Evolutionary conservation across 225 moss, liverwort and hornwort genomes (phyloP), one percentile per base, ranked within the genome.

Genomic region (Neckera pumila): DNA sequence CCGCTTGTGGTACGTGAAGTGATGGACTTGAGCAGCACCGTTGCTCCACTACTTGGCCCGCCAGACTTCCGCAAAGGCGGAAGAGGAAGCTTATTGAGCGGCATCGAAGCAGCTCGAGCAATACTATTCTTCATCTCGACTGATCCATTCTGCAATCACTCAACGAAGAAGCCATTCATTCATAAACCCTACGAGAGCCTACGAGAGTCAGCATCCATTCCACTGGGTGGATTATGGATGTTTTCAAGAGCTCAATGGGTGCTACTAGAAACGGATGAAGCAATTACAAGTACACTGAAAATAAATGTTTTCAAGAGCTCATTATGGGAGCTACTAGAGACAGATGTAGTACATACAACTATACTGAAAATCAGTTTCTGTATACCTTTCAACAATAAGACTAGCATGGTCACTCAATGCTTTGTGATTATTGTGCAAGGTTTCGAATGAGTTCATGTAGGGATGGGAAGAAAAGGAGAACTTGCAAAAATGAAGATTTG

Each of bases 21-120:
- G 80, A 92, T 90, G 85, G 89, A 54, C 71, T 90, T 92, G 56
- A 92, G 83, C 81, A 90, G 71, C 81, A 92, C 92, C 42, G 84
- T 92, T 34, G 86, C 89, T 56, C 92, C 90, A 49, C 88, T 90
- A 22, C 62, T 87, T 51, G 89, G 84, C 47, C 84, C 92, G 2
- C 45, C 81, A 5, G 89, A 71, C 76, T 87, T 92, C 28, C 92
- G 84, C 0, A 45, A 83, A 7, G 88, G 86, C 28, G 76, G 86
- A 65, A 92, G 79, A 34, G 90, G 88, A 63, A 92, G 90, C 88
- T 90, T 92, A 25, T 84, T 92, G 80, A 87, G 76, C 40, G 89
- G 90, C 86, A 77, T 25, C 34, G 87, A 90, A 60, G 84, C 38
- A 61, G 89, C 47, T 54, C 89, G 90, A 84, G 81, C 88, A 70